Evolutionary conservation across 2,329 filamentous ascomycete genomes (phyloP).

Genomic region (Phaeoacremonium minimum): DNA sequence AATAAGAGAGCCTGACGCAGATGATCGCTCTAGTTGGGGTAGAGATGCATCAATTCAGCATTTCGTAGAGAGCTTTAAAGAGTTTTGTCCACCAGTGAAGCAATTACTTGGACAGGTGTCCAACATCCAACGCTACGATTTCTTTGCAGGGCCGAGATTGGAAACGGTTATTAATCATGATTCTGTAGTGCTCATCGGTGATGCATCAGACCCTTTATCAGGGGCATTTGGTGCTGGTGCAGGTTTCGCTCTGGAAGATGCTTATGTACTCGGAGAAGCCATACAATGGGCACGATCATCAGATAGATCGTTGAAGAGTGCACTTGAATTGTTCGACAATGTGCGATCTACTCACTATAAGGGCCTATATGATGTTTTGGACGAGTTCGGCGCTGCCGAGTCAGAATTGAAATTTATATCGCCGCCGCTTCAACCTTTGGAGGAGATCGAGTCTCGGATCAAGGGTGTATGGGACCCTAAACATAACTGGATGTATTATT

Average conservation of each 20-base stretch:
- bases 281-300: background rate
- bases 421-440: too few relatives aligned
- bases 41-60: background rate
- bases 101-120: background rate
- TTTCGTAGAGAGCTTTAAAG: background rate
- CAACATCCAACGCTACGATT: conserved; percentile 15
- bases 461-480: background rate
- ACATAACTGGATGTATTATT: background rate
- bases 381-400: background rate
- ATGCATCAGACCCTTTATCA: conserved; percentile 50
- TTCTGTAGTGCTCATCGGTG: conserved; percentile 46
- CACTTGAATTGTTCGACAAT: background rate
- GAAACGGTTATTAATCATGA: conserved; percentile 20
- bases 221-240: conserved; percentile 35
- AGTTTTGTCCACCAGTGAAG: background rate
- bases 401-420: too few relatives aligned
- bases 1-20: background rate
- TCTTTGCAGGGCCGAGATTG: conserved; percentile 23
- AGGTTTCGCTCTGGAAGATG: conserved; percentile 29
- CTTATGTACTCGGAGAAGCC: background rate
- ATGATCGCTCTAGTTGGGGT: background rate
- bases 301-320: background rate
- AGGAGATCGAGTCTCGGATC: background rate
- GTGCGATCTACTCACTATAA: background rate
- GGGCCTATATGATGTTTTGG: background rate